These are phyloP conservation scores for Setaria italica DNA, from an alignment of 202 grass and related monocot genomes.

Conservation along the genomic window DNA sequence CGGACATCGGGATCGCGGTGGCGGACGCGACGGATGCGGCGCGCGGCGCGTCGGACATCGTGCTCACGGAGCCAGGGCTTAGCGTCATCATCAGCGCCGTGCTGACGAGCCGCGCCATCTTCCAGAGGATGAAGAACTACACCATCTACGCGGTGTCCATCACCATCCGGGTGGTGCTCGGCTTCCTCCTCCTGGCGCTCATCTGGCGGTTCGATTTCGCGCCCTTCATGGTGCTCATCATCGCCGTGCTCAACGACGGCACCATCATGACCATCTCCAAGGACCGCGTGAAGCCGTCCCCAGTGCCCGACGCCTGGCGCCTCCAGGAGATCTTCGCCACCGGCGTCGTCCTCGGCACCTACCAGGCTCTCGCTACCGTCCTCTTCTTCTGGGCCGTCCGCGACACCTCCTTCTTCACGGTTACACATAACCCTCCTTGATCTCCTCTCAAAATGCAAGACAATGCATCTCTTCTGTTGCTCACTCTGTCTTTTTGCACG, in stretches of 20 bases:
- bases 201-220: slow-evolving; percentile 75
- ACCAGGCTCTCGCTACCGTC: slow-evolving; percentile 66
- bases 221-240: slow-evolving; percentile 82
- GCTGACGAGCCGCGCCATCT: slow-evolving; percentile 71
- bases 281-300: slow-evolving; percentile 72
- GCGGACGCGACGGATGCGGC: slow-evolving; percentile 71
- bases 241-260: slow-evolving; percentile 81
- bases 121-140: slow-evolving; percentile 93
- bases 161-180: slow-evolving; percentile 73
- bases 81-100: slow-evolving; percentile 80
- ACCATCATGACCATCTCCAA: slow-evolving; percentile 94
- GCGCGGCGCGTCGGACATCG: slow-evolving; percentile 67
- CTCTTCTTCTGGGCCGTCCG: slow-evolving; percentile 61
- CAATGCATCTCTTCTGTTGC: background rate
- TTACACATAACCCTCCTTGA: background rate
- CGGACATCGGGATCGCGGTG: slow-evolving; percentile 78
- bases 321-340: slow-evolving; percentile 80
- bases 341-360: slow-evolving; percentile 72
- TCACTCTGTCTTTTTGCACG: background rate
- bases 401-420: slow-evolving; percentile 37
- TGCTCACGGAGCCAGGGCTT: slow-evolving; percentile 70
- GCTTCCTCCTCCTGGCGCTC: slow-evolving; percentile 70
- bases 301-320: slow-evolving; percentile 60
- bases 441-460: background rate
- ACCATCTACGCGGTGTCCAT: slow-evolving; percentile 86